Percentiles rank a stretch among this genome's conserved stretches.
Conservation (phyloP, 1,139 yeast species). For the Blastobotrys arbuscula region DNA sequence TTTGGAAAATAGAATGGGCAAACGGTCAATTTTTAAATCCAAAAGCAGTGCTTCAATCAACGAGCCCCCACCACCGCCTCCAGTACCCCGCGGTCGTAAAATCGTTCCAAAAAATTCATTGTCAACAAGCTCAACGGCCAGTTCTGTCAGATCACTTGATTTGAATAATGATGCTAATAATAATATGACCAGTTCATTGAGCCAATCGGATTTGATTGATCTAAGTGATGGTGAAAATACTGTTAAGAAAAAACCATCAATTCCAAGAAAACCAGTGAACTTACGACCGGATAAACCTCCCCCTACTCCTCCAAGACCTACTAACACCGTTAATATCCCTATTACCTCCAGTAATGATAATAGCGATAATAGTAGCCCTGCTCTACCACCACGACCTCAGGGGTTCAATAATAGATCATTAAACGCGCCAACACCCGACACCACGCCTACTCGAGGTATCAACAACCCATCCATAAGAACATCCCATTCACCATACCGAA, state of each 20-base stretch:
- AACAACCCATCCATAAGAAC: not conserved
- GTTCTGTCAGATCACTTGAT: no score
- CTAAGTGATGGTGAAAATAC: conserved; percentile 16
- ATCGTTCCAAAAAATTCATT: no score
- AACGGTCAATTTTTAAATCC: conserved; percentile 7
- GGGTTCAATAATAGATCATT: not conserved
- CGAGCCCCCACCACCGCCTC: conserved; percentile 4
- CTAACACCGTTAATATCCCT: not conserved
- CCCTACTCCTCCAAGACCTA: not conserved
- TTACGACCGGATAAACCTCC: conserved; percentile 3
- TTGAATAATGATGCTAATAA: not conserved
- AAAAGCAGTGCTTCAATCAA: not conserved
- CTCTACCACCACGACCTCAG: not conserved
- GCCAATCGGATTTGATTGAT: conserved; percentile 18
- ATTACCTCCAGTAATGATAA: not conserved
- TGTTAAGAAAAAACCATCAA: conserved; percentile 25
- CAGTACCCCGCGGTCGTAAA: conserved; percentile 12
- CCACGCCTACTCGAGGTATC: not conserved
- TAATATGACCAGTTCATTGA: not conserved
- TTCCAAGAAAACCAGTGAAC: conserved; percentile 17
- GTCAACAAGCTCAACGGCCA: no score
- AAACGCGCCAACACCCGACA: not conserved
- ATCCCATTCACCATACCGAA: not conserved
- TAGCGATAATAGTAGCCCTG: not conserved
- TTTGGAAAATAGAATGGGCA: not conserved